phyloP scores from a whole-genome alignment of 352 stramenopile species.

The Globisporangium paroecandrum region DNA sequence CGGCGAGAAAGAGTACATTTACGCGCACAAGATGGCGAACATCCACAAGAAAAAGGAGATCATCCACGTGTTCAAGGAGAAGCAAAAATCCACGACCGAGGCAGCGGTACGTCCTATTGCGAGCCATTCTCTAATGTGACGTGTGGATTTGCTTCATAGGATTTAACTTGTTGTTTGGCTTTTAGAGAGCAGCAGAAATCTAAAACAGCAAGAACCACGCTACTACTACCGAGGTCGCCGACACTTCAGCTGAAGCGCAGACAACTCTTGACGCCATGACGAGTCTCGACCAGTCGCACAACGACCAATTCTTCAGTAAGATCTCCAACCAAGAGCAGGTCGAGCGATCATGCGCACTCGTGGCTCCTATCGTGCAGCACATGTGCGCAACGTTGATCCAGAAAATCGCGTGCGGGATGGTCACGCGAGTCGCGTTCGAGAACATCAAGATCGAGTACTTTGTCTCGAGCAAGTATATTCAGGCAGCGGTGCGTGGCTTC shows the following conservation, averaged over 20 bases:
- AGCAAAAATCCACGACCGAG: slow-evolving; percentile 54
- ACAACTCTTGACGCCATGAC: background rate
- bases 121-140: background rate
- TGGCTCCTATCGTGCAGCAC: slow-evolving; percentile 43
- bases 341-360: slow-evolving; percentile 17
- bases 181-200: slow-evolving; percentile 13
- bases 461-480: slow-evolving; percentile 75
- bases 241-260: background rate
- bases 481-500: slow-evolving; percentile 65
- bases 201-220: slow-evolving; percentile 1
- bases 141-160: background rate
- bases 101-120: slow-evolving; percentile 16
- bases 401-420: slow-evolving; percentile 63
- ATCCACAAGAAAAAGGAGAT: slow-evolving; percentile 73
- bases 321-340: slow-evolving; percentile 24
- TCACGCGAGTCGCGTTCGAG: slow-evolving; percentile 53
- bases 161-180: background rate
- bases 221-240: background rate
- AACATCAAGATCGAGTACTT: slow-evolving; percentile 64
- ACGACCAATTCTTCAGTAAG: background rate
- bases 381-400: slow-evolving; percentile 81
- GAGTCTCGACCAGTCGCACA: background rate
- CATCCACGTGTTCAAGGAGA: slow-evolving; percentile 64
- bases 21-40: slow-evolving; percentile 39
- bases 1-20: slow-evolving; percentile 54